These are phyloP conservation scores for Boletus vermiculosoides DNA, from an alignment of 768 basidiomycete species.

Conservation along the genomic window DNA sequence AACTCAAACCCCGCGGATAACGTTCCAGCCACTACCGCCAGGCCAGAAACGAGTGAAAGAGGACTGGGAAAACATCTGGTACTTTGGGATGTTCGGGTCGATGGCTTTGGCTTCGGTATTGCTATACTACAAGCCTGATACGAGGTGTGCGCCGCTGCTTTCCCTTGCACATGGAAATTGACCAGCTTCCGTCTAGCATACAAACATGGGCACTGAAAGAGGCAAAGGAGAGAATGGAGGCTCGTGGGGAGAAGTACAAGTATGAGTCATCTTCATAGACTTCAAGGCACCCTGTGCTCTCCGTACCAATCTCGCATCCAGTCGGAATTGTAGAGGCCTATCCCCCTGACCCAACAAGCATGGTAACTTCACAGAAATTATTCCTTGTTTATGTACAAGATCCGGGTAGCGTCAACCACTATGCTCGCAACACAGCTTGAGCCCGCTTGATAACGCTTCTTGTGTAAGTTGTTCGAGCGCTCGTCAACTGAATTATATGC, in stretches of 20 bases:
- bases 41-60: constrained; percentile 87
- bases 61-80: constrained; percentile 90
- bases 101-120: constrained; percentile 74
- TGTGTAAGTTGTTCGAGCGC: background rate
- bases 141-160: constrained; percentile 55
- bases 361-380: background rate
- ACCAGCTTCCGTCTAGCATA: constrained; percentile 51
- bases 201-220: constrained; percentile 91
- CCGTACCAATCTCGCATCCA: constrained; percentile 3
- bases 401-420: background rate
- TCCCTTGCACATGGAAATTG: constrained; percentile 1
- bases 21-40: constrained; percentile 62
- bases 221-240: constrained; percentile 88
- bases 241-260: constrained; percentile 85
- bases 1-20: constrained; percentile 1
- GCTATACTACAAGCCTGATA: constrained; percentile 91
- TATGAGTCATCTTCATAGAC: constrained; percentile 59
- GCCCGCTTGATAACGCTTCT: background rate
- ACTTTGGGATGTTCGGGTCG: constrained; percentile 86
- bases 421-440: background rate
- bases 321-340: background rate
- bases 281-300: constrained; percentile 1
- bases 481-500: background rate
- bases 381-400: background rate
- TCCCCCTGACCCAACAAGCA: background rate